Evolutionary conservation across 257 asterid genomes (phyloP).

Genomic region (Osmanthus fragrans): DNA sequence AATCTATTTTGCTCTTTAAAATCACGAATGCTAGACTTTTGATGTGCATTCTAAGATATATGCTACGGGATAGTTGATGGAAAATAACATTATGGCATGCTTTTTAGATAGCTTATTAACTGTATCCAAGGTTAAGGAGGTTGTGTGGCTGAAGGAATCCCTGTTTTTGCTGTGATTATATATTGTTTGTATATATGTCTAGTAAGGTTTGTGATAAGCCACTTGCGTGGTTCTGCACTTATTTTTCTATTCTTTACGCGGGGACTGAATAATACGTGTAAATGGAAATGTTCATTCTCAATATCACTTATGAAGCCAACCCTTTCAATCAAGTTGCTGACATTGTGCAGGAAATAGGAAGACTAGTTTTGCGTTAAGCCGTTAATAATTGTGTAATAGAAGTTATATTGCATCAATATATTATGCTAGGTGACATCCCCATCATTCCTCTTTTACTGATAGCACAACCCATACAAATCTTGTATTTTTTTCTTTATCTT

Average conservation of each 20-base stretch:
- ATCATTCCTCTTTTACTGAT: not conserved
- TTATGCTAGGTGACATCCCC: not conserved
- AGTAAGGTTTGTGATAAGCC: constrained; percentile 6
- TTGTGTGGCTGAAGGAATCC: constrained; percentile 7
- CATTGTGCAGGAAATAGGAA: not conserved
- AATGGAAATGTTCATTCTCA: constrained; percentile 1
- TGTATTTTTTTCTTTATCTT: not conserved
- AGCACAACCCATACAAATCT: not conserved
- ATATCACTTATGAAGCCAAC: constrained; percentile 2
- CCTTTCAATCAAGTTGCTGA: constrained; percentile 5
- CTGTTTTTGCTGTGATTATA: not conserved
- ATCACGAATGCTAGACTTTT: constrained; percentile 9
- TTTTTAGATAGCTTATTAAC: constrained; percentile 3
- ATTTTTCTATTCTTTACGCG: not conserved
- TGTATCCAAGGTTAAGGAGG: constrained; percentile 1
- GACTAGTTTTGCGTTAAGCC: not conserved
- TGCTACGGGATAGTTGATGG: not conserved
- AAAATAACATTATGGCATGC: constrained; percentile 3
- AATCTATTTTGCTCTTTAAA: constrained; percentile 13
- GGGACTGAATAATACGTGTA: not conserved
- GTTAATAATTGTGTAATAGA: not conserved
- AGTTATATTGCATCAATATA: too few species aligned
- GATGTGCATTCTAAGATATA: constrained; percentile 8
- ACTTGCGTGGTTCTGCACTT: constrained; percentile 2
- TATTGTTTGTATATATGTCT: not conserved